These are phyloP conservation scores for Leccinum pseudoinsigne DNA, from an alignment of 1,284 basidiomycete species.

Conservation along the genomic window DNA sequence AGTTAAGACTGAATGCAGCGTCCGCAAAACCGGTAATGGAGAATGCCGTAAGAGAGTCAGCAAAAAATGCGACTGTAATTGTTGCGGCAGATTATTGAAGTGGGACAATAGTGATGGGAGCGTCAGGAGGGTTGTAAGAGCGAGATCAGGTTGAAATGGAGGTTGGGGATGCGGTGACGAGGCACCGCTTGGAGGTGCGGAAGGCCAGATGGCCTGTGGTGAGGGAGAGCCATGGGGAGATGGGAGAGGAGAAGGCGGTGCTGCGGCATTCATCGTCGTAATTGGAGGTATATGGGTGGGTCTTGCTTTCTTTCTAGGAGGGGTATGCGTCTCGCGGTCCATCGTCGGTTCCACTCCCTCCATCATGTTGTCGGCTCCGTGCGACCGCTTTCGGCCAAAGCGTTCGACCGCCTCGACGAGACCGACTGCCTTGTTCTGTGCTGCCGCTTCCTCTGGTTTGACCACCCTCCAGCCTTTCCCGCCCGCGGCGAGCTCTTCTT, in stretches of 20 bases:
- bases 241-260: conserved; percentile 78
- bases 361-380: conserved; percentile 70
- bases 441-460: conserved; percentile 56
- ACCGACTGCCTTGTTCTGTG: conserved; percentile 54
- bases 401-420: conserved; percentile 78
- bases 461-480: conserved; percentile 76
- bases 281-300: conserved; percentile 56
- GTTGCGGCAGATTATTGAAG: conserved; percentile 68
- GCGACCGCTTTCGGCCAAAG: conserved; percentile 76
- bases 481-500: conserved; percentile 65
- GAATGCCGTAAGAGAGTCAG: conserved; percentile 84
- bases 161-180: conserved; percentile 66
- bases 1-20: conserved; percentile 78
- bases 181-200: conserved; percentile 70
- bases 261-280: conserved; percentile 62
- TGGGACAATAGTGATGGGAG: conserved; percentile 76
- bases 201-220: conserved; percentile 71
- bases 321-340: conserved; percentile 48
- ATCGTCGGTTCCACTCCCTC: conserved; percentile 67
- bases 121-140: conserved; percentile 75
- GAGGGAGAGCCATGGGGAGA: conserved; percentile 81
- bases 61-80: conserved; percentile 82
- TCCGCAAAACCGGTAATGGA: conserved; percentile 79
- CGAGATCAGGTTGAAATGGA: conserved; percentile 76
- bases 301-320: conserved; percentile 77